These are phyloP conservation scores for Annulohypoxylon nitens DNA, from an alignment of 495 filamentous ascomycete species.

Conservation along the genomic window DNA sequence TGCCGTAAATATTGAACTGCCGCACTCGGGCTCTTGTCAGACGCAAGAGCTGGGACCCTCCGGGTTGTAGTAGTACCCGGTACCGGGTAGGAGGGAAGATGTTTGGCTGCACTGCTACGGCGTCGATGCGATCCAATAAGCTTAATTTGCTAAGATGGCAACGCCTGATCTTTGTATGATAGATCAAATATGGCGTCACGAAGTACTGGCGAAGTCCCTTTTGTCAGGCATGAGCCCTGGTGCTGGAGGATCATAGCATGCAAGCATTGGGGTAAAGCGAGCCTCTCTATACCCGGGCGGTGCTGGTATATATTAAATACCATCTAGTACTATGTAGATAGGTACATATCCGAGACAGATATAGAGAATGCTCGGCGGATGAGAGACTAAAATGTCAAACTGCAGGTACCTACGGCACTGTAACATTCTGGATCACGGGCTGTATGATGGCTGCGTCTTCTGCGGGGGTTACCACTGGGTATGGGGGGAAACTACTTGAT, in stretches of 20 bases:
- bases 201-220: not conserved
- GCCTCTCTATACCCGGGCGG: not conserved
- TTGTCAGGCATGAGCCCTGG: not conserved
- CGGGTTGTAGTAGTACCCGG: constrained; percentile 9
- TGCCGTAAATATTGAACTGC: not conserved
- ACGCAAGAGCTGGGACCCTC: constrained; percentile 9
- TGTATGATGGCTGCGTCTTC: constrained; percentile 3
- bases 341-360: not conserved
- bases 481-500: constrained; percentile 14
- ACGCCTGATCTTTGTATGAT: not conserved
- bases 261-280: not conserved
- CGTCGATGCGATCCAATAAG: constrained; percentile 19
- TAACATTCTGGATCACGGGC: constrained; percentile 19
- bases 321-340: no score
- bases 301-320: not conserved
- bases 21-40: not conserved
- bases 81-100: constrained; percentile 33
- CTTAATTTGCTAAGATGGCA: constrained; percentile 10
- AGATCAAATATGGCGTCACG: not conserved
- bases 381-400: constrained; percentile 4
- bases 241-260: not conserved
- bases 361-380: not conserved
- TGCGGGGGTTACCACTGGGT: not conserved
- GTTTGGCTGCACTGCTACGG: constrained; percentile 34
- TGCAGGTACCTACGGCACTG: constrained; percentile 12